A percentile compares a stretch with the other conserved stretches of the same genome.
These are phyloP conservation scores for Trifolium repens DNA, from an alignment of 306 rosid genomes.

Conservation along the genomic window DNA sequence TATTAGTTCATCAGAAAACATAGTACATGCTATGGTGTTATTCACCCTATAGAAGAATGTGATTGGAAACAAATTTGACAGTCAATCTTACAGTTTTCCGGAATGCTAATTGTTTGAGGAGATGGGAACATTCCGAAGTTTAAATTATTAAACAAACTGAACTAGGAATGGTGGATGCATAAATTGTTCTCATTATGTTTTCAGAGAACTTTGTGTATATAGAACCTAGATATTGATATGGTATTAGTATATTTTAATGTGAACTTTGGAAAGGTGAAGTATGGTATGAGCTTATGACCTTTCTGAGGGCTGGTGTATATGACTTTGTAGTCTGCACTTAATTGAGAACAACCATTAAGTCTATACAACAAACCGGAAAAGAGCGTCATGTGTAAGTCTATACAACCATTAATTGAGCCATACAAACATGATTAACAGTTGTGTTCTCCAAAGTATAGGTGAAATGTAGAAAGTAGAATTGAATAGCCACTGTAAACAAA, in stretches of 20 bases:
- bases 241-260: neutral
- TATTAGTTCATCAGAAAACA: neutral
- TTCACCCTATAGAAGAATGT: neutral
- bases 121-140: slow-evolving; percentile 1
- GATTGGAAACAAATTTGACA: neutral
- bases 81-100: neutral
- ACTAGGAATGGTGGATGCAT: neutral
- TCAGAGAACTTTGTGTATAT: neutral
- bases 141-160: neutral
- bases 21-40: neutral
- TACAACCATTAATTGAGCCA: too few species aligned
- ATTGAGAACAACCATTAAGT: too few species aligned
- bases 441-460: too few species aligned
- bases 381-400: too few species aligned
- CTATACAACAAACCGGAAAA: too few species aligned
- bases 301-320: too few species aligned
- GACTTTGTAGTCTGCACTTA: too few species aligned
- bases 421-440: too few species aligned
- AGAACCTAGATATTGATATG: neutral
- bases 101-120: neutral
- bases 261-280: neutral
- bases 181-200: neutral
- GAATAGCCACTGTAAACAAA: too few species aligned
- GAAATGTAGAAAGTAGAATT: too few species aligned
- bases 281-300: too few species aligned